Evolutionary conservation across 768 basidiomycete species (phyloP), one percentile per base, ranked within the genome.

Genomic region (Xerocomus brunneocitrinus): DNA sequence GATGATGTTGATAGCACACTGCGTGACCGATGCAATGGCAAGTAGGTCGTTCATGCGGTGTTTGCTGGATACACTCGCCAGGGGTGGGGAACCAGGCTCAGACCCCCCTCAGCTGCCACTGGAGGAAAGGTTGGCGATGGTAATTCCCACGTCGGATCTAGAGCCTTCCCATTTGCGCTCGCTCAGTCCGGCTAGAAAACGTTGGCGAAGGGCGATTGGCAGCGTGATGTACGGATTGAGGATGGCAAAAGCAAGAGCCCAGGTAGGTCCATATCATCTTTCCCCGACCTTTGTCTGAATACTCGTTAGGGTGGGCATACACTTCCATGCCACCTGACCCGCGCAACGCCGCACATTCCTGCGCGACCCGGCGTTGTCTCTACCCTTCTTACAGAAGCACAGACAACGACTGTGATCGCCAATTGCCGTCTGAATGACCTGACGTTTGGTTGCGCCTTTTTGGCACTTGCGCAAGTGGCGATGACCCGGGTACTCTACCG

Each of bases 391-490:
- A 64, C 74, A 5, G 40, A 47, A 1, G 59, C 71, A 10, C 61
- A 68, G 40, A 74, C 73, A 6, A 49, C 53, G 8, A 43, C 47
- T 2, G 70, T 81, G 41, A 45, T 72, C 4, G 46, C 55, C 24
- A 72, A 66, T 30, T 82, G 81, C 56, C 75, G 75, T 38, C 58
- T 62, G 38, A 61, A 77, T 24, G 58, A 62, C 1, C 28, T 83
- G 25, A 82, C 82, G 0, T 77, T 83, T 34, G 82, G 82, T 0
- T 73, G 75, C 42, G 79, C 72, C 8, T 74, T 72, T 31, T 73
- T 79, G 2, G 68, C 78, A 4, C 19, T 19, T 19, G 75, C 71
- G 1, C 83, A 85, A 59, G 68, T 83, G 3, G 81, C 77, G 0
- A 66, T 79, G 49, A 72, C 81, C 5, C 78, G 82, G 0, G 58